Evolutionary conservation across 768 basidiomycete species (phyloP), one percentile per base, ranked within the genome.

Genomic region (Kwoniella europaea): DNA sequence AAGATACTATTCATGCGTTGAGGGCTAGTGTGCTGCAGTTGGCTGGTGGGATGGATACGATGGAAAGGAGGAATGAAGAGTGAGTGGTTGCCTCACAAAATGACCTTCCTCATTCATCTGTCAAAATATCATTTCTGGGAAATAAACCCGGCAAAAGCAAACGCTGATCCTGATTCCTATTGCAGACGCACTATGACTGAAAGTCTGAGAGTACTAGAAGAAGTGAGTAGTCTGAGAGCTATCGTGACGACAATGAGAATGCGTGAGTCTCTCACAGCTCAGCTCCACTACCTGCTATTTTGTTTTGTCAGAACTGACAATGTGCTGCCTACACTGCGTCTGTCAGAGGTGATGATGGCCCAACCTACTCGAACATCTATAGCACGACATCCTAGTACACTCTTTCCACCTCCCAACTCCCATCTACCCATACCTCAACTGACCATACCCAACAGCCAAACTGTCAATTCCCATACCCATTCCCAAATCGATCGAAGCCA

Each of bases 31-130:
- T 73, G 1, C 13, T 71, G 15, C 70, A 75, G 58, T 43, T 79
- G 13, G 78, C 78, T 15, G 71, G 63, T 4, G 74, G 74, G 7
- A 54, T 79, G 60, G 78, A 79, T 56, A 67, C 71, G 3, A 75
- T 79, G 74, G 78, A 77, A 63, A 68, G 78, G 53, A 66, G 76
- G 7, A 71, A 73, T 63, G 76, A 79, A 72, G 72, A 76, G 74
- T 79, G 44, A 62, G 77, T 69, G 10, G 3, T 43, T 20, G 6
- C 20, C 27, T 35, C 7, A 35, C 35, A 6, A 35, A 35, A 6
- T 35, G 35, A 7, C 35, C 7, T 35, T 6, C 5, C 0, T 35
- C 7, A 35, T 35, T 35, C 35, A 27, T 27, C 27, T 27, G 4
- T 27, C 2, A 3, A 27, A 27, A 27, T 27, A 27, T 2, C 27